Percentiles rank a stretch among this genome's conserved stretches.
phyloP scores from a whole-genome alignment of 192 early-diverging fungal genomes.

The Backusella liffmaniae region DNA sequence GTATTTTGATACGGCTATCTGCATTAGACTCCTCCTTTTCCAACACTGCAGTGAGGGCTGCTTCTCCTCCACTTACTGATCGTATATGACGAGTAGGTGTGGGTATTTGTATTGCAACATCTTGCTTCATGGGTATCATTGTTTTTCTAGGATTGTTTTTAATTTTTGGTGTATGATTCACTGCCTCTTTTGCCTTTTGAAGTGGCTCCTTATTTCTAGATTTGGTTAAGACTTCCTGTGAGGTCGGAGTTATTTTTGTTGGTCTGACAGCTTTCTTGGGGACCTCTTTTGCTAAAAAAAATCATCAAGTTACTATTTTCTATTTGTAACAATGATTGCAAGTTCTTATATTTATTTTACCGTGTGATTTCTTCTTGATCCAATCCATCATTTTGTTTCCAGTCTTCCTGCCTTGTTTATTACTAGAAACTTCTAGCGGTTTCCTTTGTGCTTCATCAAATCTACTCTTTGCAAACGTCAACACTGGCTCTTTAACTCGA shows the following conservation, averaged over 20 bases:
- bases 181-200: slow-evolving; percentile 3
- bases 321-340: background rate
- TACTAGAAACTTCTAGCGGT: background rate
- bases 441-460: background rate
- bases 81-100: background rate
- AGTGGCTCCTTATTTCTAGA: background rate
- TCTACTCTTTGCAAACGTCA: background rate
- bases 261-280: background rate
- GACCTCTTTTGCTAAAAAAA: slow-evolving; percentile 7
- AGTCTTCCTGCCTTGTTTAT: background rate
- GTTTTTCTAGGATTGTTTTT: background rate
- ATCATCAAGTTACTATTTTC: background rate
- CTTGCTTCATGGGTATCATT: background rate
- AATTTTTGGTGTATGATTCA: background rate
- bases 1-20: slow-evolving; percentile 49
- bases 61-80: background rate
- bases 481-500: background rate
- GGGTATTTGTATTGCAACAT: background rate
- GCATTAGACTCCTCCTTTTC: background rate
- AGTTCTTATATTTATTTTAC: slow-evolving; percentile 5
- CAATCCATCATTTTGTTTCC: slow-evolving; percentile 57
- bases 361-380: slow-evolving; percentile 43
- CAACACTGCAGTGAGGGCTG: background rate
- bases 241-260: background rate
- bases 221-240: background rate